These are phyloP conservation scores for Gelatoporia subvermispora DNA, from an alignment of 768 basidiomycete species.

Conservation along the genomic window DNA sequence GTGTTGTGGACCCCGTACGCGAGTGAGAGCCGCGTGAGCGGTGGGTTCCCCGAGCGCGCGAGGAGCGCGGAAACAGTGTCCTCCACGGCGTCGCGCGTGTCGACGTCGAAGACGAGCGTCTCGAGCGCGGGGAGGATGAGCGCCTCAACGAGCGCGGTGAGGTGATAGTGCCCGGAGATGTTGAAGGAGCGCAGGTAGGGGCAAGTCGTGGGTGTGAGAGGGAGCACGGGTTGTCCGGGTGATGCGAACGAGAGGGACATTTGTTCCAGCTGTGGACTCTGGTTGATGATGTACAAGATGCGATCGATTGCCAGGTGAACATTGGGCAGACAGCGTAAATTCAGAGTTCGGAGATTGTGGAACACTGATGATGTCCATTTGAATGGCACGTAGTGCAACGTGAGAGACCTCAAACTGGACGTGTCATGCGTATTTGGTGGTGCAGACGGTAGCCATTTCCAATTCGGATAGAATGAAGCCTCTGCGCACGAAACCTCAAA, in stretches of 20 bases:
- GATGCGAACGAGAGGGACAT: conserved; percentile 60
- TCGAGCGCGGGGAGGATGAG: conserved; percentile 55
- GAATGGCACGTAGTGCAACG: conserved; percentile 70
- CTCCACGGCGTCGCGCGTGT: conserved; percentile 71
- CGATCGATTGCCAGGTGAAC: conserved; percentile 63
- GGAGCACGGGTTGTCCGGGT: conserved; percentile 58
- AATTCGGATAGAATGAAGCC: conserved; percentile 53
- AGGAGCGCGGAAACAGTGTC: conserved; percentile 62
- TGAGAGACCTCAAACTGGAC: conserved; percentile 50
- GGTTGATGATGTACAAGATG: conserved; percentile 57
- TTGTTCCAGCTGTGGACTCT: conserved; percentile 50
- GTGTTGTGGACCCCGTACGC: conserved; percentile 44
- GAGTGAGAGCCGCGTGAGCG: conserved; percentile 55
- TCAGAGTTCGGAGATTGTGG: conserved; percentile 50
- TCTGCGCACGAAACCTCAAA: conserved; percentile 77
- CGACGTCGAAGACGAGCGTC: conserved; percentile 63
- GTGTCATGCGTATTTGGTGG: conserved; percentile 33
- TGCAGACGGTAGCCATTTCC: conserved; percentile 69
- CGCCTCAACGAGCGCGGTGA: conserved; percentile 56
- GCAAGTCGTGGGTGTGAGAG: conserved; percentile 50
- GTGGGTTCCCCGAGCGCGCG: conserved; percentile 53
- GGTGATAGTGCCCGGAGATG: conserved; percentile 63
- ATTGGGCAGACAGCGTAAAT: conserved; percentile 61
- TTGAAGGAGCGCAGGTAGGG: conserved; percentile 49
- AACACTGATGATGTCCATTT: conserved; percentile 76